phyloP scores from a whole-genome alignment of 257 asterid genomes.

The Scutellaria minor region DNA sequence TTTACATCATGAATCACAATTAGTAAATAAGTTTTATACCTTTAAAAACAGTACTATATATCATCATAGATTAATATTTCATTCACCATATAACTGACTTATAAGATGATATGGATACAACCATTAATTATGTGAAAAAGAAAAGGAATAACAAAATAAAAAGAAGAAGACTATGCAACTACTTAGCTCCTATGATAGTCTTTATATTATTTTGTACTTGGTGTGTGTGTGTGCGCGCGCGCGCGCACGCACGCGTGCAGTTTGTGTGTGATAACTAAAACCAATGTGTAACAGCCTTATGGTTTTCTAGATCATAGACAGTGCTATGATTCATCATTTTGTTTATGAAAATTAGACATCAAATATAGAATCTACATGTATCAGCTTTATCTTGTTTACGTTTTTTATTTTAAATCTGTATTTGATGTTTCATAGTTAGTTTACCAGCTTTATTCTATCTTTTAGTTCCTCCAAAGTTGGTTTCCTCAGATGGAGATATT shows the following conservation, averaged over 20 bases:
- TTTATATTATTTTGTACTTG: no score
- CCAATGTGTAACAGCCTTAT: background rate
- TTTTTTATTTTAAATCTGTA: slow-evolving; percentile 3
- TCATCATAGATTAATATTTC: background rate
- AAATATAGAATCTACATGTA: background rate
- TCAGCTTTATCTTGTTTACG: slow-evolving; percentile 12
- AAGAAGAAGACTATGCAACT: no score
- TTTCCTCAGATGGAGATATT: slow-evolving; percentile 61
- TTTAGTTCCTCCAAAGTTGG: slow-evolving; percentile 33
- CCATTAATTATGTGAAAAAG: background rate
- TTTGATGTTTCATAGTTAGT: slow-evolving; percentile 32
- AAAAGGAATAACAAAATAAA: no score
- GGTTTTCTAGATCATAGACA: slow-evolving; percentile 1
- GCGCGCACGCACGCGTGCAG: no score
- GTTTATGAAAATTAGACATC: slow-evolving; percentile 11
- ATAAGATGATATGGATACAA: background rate
- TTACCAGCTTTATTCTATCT: slow-evolving; percentile 35
- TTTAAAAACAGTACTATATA: background rate
- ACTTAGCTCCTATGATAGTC: background rate
- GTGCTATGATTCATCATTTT: slow-evolving; percentile 4
- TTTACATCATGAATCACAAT: background rate
- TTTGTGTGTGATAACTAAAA: background rate
- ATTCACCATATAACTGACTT: background rate
- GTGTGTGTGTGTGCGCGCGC: no score
- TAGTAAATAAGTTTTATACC: background rate